Evolutionary conservation across 2,329 filamentous ascomycete genomes (phyloP).

Genomic region (Hyphodiscus sp.): DNA sequence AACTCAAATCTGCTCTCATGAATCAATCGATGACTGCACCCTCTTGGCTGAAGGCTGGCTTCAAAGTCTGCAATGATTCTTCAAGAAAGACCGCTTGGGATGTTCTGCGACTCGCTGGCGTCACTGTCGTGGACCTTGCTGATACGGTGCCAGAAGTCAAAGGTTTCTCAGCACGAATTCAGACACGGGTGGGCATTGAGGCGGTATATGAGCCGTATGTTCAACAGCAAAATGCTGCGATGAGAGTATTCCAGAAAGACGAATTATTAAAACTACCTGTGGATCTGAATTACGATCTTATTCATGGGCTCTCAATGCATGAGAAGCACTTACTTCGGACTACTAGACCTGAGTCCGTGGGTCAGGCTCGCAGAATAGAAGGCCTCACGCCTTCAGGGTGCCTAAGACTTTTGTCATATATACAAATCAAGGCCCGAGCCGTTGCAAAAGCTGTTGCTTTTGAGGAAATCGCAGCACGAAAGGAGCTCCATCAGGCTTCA

Average conservation of each 20-base stretch:
- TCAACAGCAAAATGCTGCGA: slow-evolving; percentile 60
- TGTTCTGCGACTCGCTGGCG: slow-evolving; percentile 62
- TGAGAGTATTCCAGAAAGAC: slow-evolving; percentile 64
- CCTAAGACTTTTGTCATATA: slow-evolving; percentile 54
- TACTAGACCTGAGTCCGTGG: slow-evolving; percentile 75
- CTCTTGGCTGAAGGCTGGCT: slow-evolving; percentile 64
- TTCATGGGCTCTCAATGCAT: slow-evolving; percentile 71
- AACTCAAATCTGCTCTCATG: slow-evolving; percentile 56
- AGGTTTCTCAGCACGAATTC: slow-evolving; percentile 51
- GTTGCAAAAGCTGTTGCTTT: slow-evolving; percentile 12
- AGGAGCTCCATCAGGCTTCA: neutral
- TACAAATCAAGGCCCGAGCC: slow-evolving; percentile 31
- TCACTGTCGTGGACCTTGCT: slow-evolving; percentile 51
- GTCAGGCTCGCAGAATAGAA: slow-evolving; percentile 82
- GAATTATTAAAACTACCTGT: slow-evolving; percentile 66
- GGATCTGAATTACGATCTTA: slow-evolving; percentile 67
- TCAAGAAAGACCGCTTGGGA: slow-evolving; percentile 69
- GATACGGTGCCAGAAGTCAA: slow-evolving; percentile 49
- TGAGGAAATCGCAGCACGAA: slow-evolving; percentile 16
- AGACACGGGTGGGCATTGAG: slow-evolving; percentile 70
- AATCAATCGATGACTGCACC: slow-evolving; percentile 50
- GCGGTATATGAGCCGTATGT: slow-evolving; percentile 85
- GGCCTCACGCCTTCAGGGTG: slow-evolving; percentile 61
- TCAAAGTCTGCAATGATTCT: slow-evolving; percentile 61
- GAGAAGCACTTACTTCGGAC: slow-evolving; percentile 66